Base-by-base conservation (phyloP, 345 rosid genomes). In the Carallia pectinifolia region DNA sequence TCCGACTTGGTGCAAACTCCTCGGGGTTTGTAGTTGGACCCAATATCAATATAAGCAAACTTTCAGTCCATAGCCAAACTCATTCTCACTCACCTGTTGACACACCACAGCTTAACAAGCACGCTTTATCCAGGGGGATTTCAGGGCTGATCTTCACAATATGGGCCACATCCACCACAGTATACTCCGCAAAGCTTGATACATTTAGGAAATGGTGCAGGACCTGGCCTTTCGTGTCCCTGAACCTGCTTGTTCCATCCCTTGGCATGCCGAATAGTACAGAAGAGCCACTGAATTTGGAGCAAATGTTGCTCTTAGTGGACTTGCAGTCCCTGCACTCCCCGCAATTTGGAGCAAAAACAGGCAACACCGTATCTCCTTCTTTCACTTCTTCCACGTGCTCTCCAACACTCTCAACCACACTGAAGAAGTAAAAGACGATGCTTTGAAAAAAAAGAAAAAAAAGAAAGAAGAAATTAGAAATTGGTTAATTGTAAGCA, bases 161-260 rank as follows among this genome's bases (percentile, higher is more conserved):
- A 58, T 84, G 74, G 0, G 74, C 78, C 6, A 87, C 66, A 16
- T 92, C 96, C 0, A 92, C 84, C 12, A 92, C 92, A 0, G 90
- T 88, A 60, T 88, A 90, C 85, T 90, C 84, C 1, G 79, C 6
- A 64, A 92, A 90, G 81, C 92, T 92, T 1, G 94, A 92, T 6
- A 90, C 91, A 5, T 0, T 37, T 4, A 92, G 2, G 56, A 81
- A 81, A 80, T 90, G 87, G 76, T 85, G 62, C 38, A 89, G 34
- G 19, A 34, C 50, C 67, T 88, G 83, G n/a, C 98, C 98, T 16
- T 77, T 23, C 23, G 23, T 23, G 23, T 23, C 23, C 23, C 23
- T 23, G 23, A 23, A 23, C 23, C 23, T 23, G 23, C 23, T 23
- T 23, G 23, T 23, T 23, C 23, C 23, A 23, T 23, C 23, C 23